Evolutionary conservation across 2,329 filamentous ascomycete genomes (phyloP).

Genomic region (Metarhizium sp.): DNA sequence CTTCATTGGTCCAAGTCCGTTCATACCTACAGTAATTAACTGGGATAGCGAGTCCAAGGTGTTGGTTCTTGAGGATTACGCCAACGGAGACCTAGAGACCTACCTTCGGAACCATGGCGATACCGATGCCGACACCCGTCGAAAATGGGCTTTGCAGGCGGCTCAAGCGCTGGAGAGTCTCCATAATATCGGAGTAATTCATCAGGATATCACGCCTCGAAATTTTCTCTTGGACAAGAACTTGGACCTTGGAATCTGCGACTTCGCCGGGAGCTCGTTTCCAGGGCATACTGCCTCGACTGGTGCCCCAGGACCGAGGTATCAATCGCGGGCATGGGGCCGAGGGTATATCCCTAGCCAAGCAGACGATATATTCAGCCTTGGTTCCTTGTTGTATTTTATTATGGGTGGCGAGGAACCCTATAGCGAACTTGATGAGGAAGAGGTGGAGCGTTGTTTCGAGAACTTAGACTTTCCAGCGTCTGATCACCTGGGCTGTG

Average conservation of each 20-base stretch:
- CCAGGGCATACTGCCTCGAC: constrained; percentile 1
- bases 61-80: constrained; percentile 7
- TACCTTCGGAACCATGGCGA: constrained; percentile 3
- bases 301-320: constrained; percentile 5
- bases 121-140: constrained; percentile 1
- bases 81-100: constrained; percentile 9
- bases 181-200: constrained; percentile 23
- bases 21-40: constrained; percentile 9
- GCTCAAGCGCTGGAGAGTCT: constrained; percentile 21
- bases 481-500: constrained; percentile 1
- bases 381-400: constrained; percentile 7
- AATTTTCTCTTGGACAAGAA: constrained; percentile 23
- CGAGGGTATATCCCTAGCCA: constrained; percentile 3
- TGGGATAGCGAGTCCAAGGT: constrained; percentile 7
- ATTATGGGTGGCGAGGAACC: constrained; percentile 3
- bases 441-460: constrained; percentile 3
- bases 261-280: constrained; percentile 8
- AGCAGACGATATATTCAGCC: constrained; percentile 7
- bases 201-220: constrained; percentile 25
- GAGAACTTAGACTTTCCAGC: constrained; percentile 1
- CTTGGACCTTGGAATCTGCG: constrained; percentile 3
- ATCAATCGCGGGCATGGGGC: constrained; percentile 3
- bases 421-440: constrained; percentile 3
- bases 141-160: constrained; percentile 7
- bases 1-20: constrained; percentile 4